phyloP scores from a whole-genome alignment of 148 eudicot genomes.

The Silene latifolia region DNA sequence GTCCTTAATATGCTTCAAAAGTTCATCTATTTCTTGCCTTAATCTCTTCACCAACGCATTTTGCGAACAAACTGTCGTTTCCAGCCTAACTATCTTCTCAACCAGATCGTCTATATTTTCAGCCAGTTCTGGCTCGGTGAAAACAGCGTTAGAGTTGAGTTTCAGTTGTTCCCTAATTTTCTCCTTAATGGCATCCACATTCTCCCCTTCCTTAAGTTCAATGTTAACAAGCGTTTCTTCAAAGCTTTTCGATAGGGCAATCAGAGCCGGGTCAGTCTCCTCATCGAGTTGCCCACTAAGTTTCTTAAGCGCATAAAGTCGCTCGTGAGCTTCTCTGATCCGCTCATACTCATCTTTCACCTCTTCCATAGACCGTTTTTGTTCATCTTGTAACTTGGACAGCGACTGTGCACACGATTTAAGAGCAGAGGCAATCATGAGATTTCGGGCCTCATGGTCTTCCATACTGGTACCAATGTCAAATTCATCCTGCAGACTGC shows the following conservation, averaged over 20 bases:
- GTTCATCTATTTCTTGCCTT: slow-evolving; percentile 43
- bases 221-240: slow-evolving; percentile 27
- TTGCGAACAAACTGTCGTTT: slow-evolving; percentile 54
- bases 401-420: slow-evolving; percentile 59
- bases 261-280: slow-evolving; percentile 2
- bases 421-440: slow-evolving; percentile 63
- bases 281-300: slow-evolving; percentile 13
- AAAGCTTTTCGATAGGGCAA: slow-evolving; percentile 14
- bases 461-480: slow-evolving; percentile 57
- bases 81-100: slow-evolving; percentile 50
- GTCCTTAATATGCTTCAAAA: slow-evolving; percentile 42
- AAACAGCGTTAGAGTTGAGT: slow-evolving; percentile 25
- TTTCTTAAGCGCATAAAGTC: slow-evolving; percentile 39
- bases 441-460: slow-evolving; percentile 61
- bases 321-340: slow-evolving; percentile 46
- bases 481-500: slow-evolving; percentile 65
- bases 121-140: slow-evolving; percentile 60
- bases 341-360: slow-evolving; percentile 47
- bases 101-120: slow-evolving; percentile 76
- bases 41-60: slow-evolving; percentile 54
- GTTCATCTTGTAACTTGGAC: slow-evolving; percentile 46
- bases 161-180: slow-evolving; percentile 41
- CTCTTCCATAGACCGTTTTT: slow-evolving; percentile 36
- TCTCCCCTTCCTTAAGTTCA: slow-evolving; percentile 28
- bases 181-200: slow-evolving; percentile 28